Evolutionary conservation across 2,329 filamentous ascomycete species (phyloP), one percentile per base, ranked within the genome.

Genomic region (Escovopsis sp.): DNA sequence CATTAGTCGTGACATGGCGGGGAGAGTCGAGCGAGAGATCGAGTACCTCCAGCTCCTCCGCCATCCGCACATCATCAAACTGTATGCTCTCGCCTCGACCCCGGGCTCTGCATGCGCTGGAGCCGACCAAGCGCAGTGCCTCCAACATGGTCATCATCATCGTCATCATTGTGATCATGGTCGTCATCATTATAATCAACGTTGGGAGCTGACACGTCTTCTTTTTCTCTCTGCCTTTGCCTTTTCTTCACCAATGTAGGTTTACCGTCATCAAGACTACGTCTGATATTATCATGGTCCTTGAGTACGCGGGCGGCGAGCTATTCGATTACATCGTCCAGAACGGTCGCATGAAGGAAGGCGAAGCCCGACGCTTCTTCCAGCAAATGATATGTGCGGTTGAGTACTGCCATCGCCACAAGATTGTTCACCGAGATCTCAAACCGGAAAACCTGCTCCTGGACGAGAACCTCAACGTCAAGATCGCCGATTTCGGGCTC

Each of bases 321-420:
- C 69, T 98, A 40, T 98, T 98, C 60, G 88, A 98, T 59, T 96
- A 96, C 61, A 90, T 98, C 42, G 90, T 98, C 39, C 80, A 87
- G 52, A 78, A 94, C 53, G 90, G 90, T 37, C 79, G 83, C 52
- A 85, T 96, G 70, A 76, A 79, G 47, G 90, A 98, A 58, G 71
- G 78, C 41, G 83, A 92, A 55, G 90, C 90, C n/a, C 78, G 90
- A 38, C 85, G 88, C 47, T 94, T 98, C 66, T 98, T 98, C 60
- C 90, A 98, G 60, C 90, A 98, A 60, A 98, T 98, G 61, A 82
- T 98, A 36, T 94, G 90, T 57, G 90, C 90, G 30, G 90, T 98
- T 47, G 90, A 98, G 57, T 98, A 98, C 62, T 98, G 90, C 53
- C 90, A 98, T 61, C 75, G 90, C 42, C 90, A 98, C 66, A 96